Conservation (phyloP, 768 basidiomycete species). For the Suillus luteus region DNA sequence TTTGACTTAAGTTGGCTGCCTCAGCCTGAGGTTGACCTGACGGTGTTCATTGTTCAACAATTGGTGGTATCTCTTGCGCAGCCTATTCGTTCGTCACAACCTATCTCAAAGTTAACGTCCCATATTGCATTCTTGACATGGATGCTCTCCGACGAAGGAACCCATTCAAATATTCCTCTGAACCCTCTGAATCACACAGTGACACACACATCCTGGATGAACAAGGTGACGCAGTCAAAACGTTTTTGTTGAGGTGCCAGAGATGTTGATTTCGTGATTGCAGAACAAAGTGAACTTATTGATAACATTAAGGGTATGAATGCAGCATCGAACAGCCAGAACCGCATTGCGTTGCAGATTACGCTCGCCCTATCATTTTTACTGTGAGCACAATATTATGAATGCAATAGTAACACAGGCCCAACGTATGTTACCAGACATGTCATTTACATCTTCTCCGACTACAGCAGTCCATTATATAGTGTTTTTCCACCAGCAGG, state of each 20-base stretch:
- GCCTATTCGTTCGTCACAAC: conserved; percentile 11
- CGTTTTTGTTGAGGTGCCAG: neutral
- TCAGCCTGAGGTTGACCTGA: neutral
- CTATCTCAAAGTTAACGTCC: neutral
- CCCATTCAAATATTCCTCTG: conserved; percentile 42
- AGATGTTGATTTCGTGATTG: conserved; percentile 11
- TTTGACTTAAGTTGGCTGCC: neutral
- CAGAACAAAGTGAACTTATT: conserved; percentile 67
- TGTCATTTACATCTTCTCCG: conserved; percentile 46
- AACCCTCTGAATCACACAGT: conserved; percentile 17
- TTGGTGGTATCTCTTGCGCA: neutral
- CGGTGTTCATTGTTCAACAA: neutral
- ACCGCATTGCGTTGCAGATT: conserved; percentile 40
- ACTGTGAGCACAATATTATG: conserved; percentile 40
- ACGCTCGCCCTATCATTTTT: conserved; percentile 47
- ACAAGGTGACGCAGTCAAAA: conserved; percentile 41
- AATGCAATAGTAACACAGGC: conserved; percentile 12
- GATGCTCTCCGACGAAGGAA: conserved; percentile 44
- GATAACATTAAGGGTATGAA: conserved; percentile 48
- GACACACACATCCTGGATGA: conserved; percentile 48
- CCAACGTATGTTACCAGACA: conserved; percentile 38
- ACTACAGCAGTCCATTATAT: conserved; percentile 50
- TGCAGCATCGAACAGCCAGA: conserved; percentile 42
- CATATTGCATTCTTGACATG: conserved; percentile 17
- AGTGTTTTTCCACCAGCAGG: conserved; percentile 40